Conservation (phyloP, 805 yeast genomes). For the Priceomyces medius region DNA sequence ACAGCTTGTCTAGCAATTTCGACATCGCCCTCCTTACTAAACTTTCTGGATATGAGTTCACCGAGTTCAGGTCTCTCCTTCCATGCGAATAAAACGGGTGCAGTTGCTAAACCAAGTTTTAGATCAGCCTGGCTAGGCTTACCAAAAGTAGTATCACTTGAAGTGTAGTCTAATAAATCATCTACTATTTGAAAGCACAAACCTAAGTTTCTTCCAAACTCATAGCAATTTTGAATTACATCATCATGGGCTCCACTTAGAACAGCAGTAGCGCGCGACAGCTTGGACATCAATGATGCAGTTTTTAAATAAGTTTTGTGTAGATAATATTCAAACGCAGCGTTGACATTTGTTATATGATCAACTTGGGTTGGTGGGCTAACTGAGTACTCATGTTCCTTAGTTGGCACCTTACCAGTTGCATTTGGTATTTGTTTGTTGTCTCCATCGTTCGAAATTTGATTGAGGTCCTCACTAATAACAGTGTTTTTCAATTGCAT, state of each 20-base stretch:
- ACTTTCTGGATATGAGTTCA: conserved; percentile 77
- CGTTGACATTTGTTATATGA: conserved; percentile 66
- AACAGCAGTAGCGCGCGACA: conserved; percentile 90
- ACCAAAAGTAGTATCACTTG: conserved; percentile 81
- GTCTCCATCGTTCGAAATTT: conserved; percentile 50
- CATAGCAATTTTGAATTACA: conserved; percentile 82
- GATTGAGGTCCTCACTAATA: conserved; percentile 46
- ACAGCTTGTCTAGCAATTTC: conserved; percentile 79
- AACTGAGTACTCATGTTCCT: conserved; percentile 58
- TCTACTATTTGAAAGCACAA: conserved; percentile 95
- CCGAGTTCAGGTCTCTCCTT: conserved; percentile 82
- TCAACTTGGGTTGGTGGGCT: conserved; percentile 41
- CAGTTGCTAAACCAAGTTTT: conserved; percentile 92
- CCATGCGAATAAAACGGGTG: conserved; percentile 96
- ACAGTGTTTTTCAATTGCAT: conserved; percentile 97
- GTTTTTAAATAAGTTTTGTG: conserved; percentile 96
- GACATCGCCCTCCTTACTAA: conserved; percentile 77
- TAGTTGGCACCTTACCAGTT: conserved; percentile 62
- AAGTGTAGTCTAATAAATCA: conserved; percentile 92
- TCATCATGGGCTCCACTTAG: conserved; percentile 77
- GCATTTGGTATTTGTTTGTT: conserved; percentile 49
- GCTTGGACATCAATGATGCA: conserved; percentile 90
- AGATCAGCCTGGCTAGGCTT: conserved; percentile 96
- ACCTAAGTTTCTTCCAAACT: conserved; percentile 90
- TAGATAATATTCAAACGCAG: conserved; percentile 92